Evolutionary conservation across 257 asterid genomes (phyloP), one percentile per base, ranked within the genome.

Genomic region (Pogostemon cablin): DNA sequence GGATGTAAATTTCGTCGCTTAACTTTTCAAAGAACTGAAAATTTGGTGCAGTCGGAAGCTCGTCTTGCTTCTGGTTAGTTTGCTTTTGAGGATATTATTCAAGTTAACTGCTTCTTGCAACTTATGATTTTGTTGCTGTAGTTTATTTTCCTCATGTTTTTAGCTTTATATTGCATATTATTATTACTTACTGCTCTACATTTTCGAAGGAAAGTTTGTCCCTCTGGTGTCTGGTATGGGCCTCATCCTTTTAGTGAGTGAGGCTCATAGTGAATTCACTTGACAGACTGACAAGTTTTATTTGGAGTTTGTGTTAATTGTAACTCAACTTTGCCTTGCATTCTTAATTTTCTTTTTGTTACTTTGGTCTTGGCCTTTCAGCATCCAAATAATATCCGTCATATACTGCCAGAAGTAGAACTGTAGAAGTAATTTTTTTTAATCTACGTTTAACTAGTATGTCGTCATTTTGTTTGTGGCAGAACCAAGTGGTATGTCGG

Each of bases 41-140:
- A 81, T 74, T 73, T 95, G 85, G 91, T 95, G 80, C 99, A 95
- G 81, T 95, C 98, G 52, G 99, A 95, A 82, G 97, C 93, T 77
- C 85, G 25, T 20, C 25, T 20, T 20, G 25, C 25, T 20, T 20
- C 25, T 59, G 43, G 69, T 37, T 66, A 74, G 42, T 37, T 66
- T 71, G 52, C 48, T 71, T 75, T 2, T 48, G 67, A 39, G 32
- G 15, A 38, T 7, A 49, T n/a, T 20, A 20, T 20, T 15, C 17
- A 20, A 20, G 25, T 20, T 20, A 20, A 20, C 25, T 20, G 25
- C 25, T 20, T 20, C 39, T 32, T 65, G 58, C 42, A 65, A 34
- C 58, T 46, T 67, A 50, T 34, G 48, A 17, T 32, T 61, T 39
- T 43, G 25, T 39, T 11, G 42, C 7, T 46, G 46, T 40, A 34